Evolutionary conservation across 2,329 filamentous ascomycete species (phyloP).

Genomic region (Xylariomycetidae sp.): DNA sequence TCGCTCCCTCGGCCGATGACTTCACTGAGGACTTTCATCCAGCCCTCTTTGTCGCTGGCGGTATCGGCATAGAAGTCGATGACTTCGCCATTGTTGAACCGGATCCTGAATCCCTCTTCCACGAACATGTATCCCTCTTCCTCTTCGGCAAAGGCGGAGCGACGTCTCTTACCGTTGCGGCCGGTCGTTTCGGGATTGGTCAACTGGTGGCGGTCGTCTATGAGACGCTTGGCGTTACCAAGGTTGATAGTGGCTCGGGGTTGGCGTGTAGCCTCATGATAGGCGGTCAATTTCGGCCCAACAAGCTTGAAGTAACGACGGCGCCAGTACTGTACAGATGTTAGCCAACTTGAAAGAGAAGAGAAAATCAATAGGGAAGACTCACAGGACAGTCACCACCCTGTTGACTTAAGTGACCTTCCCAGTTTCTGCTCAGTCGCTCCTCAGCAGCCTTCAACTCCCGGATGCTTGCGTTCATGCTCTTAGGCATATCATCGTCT

Average conservation of each 20-base stretch:
- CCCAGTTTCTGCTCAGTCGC: constrained; percentile 70
- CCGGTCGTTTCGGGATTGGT: constrained; percentile 78
- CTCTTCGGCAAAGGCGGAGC: constrained; percentile 94
- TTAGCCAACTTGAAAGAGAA: constrained; percentile 29
- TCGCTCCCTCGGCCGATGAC: constrained; percentile 54
- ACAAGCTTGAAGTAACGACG: constrained; percentile 94
- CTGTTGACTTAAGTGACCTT: constrained; percentile 91
- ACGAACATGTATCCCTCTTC: constrained; percentile 99
- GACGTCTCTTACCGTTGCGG: constrained; percentile 73
- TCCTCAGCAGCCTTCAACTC: constrained; percentile 90
- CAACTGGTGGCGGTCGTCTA: constrained; percentile 82
- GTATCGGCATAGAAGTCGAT: constrained; percentile 98
- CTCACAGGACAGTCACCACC: constrained; percentile 95
- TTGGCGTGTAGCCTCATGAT: constrained; percentile 91
- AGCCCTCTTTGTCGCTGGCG: constrained; percentile 80
- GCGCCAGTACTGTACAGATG: constrained; percentile 75
- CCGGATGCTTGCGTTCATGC: constrained; percentile 93
- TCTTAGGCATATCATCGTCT: constrained; percentile 98
- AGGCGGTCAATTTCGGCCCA: constrained; percentile 88
- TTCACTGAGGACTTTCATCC: constrained; percentile 86
- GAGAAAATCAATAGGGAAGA: constrained; percentile 24
- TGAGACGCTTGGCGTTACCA: constrained; percentile 84
- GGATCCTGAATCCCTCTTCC: constrained; percentile 97
- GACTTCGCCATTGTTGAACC: constrained; percentile 95
- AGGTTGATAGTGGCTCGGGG: constrained; percentile 96